A percentile compares a stretch with the other conserved stretches of the same genome.
These are phyloP conservation scores for Volvariella surrecta DNA, from an alignment of 1,284 basidiomycete genomes.

Conservation along the genomic window DNA sequence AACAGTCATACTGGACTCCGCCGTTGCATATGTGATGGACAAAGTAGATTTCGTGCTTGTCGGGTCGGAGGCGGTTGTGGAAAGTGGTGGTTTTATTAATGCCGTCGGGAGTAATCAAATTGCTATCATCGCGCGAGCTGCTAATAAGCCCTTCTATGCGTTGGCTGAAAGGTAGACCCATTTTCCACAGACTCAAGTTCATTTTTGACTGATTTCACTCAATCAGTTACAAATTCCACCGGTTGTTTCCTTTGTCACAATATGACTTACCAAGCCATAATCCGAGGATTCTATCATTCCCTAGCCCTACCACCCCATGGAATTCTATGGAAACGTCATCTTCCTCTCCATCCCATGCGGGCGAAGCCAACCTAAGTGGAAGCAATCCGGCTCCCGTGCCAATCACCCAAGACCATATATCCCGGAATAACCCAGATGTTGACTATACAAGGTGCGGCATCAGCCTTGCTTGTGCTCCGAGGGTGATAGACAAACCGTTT, in stretches of 20 bases:
- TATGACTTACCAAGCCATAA: conserved; percentile 90
- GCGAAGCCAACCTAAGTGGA: conserved; percentile 15
- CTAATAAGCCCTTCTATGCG: conserved; percentile 95
- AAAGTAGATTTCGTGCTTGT: conserved; percentile 93
- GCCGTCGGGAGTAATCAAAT: conserved; percentile 94
- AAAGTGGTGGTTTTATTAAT: conserved; percentile 85
- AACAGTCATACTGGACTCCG: conserved; percentile 92
- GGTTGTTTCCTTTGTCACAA: conserved; percentile 93
- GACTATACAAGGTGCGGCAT: conserved; percentile 68
- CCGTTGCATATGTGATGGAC: conserved; percentile 96
- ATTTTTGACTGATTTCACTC: conserved; percentile 7
- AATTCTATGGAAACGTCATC: conserved; percentile 10
- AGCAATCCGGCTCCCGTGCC: conserved; percentile 21
- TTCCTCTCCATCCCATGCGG: conserved; percentile 9
- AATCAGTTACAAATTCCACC: conserved; percentile 91
- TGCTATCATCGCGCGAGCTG: conserved; percentile 91
- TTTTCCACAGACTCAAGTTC: conserved; percentile 15
- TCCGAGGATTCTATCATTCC: conserved; percentile 61
- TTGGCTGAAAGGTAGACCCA: conserved; percentile 76
- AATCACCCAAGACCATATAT: conserved; percentile 69
- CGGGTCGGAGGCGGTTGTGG: conserved; percentile 95
- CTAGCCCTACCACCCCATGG: conserved; percentile 22
- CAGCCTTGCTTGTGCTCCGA: conserved; percentile 6
- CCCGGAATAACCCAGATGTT: conserved; percentile 73
- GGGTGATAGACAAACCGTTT: conserved; percentile 11